phyloP scores from a whole-genome alignment of 2,329 filamentous ascomycete species.

The Alternaria novae-zelandiae region DNA sequence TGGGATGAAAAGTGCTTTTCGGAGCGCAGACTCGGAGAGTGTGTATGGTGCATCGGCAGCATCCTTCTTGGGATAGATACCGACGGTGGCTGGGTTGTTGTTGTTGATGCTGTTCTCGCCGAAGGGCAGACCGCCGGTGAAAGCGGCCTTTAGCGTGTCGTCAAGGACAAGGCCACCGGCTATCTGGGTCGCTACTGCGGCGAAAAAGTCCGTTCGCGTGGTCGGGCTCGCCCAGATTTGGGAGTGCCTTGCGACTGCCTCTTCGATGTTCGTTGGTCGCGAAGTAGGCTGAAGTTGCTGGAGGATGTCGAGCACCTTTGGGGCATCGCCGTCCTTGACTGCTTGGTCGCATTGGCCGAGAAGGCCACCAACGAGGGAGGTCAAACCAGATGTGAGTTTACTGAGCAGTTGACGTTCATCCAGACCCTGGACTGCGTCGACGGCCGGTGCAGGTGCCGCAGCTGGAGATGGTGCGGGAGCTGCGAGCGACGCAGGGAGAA shows the following conservation, averaged over 20 bases:
- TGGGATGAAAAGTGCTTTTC: conserved; percentile 61
- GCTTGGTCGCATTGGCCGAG: conserved; percentile 20
- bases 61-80: conserved; percentile 50
- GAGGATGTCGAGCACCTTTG: conserved; percentile 18
- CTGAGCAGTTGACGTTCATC: conserved; percentile 22
- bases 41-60: conserved; percentile 57
- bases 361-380: conserved; percentile 10
- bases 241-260: conserved; percentile 11
- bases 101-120: conserved; percentile 34
- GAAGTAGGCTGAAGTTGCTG: conserved; percentile 18
- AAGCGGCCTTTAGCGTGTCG: conserved; percentile 17
- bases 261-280: conserved; percentile 24
- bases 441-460: neutral
- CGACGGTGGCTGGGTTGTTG: conserved; percentile 23
- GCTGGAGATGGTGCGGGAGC: conserved; percentile 7
- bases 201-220: conserved; percentile 21
- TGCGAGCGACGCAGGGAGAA: conserved; percentile 14
- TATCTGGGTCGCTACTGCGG: conserved; percentile 28
- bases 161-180: conserved; percentile 26
- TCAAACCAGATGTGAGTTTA: neutral
- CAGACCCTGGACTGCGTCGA: neutral
- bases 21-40: conserved; percentile 54
- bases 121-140: conserved; percentile 19
- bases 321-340: conserved; percentile 17
- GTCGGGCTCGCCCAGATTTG: conserved; percentile 25